A percentile compares a stretch with the other conserved stretches of the same genome.
Evolutionary conservation across 2,329 filamentous ascomycete genomes (phyloP).

Genomic region (Cryphonectria nitschkei): DNA sequence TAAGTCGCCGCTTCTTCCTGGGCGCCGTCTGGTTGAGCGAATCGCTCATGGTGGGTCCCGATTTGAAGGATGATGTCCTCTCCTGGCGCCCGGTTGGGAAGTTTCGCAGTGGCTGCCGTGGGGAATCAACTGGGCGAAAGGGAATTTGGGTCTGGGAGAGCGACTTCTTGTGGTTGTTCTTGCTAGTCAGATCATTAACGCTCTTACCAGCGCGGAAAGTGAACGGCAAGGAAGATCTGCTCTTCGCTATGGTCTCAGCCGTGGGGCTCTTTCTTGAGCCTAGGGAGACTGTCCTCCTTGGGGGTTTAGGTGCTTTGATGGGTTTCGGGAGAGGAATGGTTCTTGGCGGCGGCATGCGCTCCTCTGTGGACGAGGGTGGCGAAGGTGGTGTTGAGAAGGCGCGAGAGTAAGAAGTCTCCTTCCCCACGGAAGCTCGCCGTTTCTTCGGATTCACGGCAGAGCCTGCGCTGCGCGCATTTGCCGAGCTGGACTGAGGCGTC

Average conservation of each 20-base stretch:
- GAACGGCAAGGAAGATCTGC: conserved; percentile 11
- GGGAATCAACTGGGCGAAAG: conserved; percentile 23
- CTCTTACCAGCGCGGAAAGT: conserved; percentile 23
- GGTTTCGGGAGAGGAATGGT: conserved; percentile 18
- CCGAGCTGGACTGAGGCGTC: conserved; percentile 1
- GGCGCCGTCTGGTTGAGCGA: conserved; percentile 23
- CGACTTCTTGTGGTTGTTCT: conserved; percentile 20
- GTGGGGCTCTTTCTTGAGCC: conserved; percentile 17
- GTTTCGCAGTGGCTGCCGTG: conserved; percentile 17
- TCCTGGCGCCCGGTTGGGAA: conserved; percentile 25
- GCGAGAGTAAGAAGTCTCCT: conserved; percentile 15
- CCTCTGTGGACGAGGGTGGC: conserved; percentile 26
- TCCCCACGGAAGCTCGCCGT: conserved; percentile 21
- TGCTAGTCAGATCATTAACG: conserved; percentile 22
- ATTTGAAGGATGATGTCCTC: conserved; percentile 21
- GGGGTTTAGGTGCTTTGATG: conserved; percentile 22
- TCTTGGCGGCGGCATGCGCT: conserved; percentile 26
- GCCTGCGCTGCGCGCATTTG: conserved; percentile 15
- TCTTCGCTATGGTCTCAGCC: conserved; percentile 16
- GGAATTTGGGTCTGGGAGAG: conserved; percentile 28
- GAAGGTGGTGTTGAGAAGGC: conserved; percentile 29
- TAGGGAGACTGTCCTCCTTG: conserved; percentile 17
- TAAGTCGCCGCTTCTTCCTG: conserved; percentile 40
- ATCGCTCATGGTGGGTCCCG: conserved; percentile 18
- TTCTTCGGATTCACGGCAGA: conserved; percentile 24